Evolutionary conservation across 192 early-diverging fungal genomes (phyloP).

Genomic region (Coemansia sp.): DNA sequence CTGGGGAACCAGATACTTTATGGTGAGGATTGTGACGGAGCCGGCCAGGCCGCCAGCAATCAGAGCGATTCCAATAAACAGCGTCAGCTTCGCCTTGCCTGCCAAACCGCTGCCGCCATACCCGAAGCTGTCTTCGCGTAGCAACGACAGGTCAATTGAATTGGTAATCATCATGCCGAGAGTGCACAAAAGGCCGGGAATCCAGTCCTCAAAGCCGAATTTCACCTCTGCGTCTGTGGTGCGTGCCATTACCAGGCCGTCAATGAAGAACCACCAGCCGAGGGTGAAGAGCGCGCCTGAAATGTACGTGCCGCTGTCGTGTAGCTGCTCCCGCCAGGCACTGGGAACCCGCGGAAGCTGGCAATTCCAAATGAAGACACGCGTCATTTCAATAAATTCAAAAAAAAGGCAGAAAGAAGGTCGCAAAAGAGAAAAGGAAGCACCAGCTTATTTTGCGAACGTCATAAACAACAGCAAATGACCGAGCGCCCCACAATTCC

Average conservation of each 20-base stretch:
- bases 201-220: slow-evolving; percentile 53
- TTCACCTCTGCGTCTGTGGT: slow-evolving; percentile 27
- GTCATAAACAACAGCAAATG: neutral
- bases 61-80: slow-evolving; percentile 57
- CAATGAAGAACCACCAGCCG: slow-evolving; percentile 58
- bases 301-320: slow-evolving; percentile 48
- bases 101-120: slow-evolving; percentile 41
- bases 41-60: slow-evolving; percentile 54
- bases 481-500: too few species aligned
- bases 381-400: slow-evolving; percentile 20
- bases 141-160: slow-evolving; percentile 52
- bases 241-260: slow-evolving; percentile 49
- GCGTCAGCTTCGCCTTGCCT: slow-evolving; percentile 50
- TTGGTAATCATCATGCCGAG: slow-evolving; percentile 56
- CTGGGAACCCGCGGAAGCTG: slow-evolving; percentile 45
- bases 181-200: slow-evolving; percentile 52
- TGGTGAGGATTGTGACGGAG: slow-evolving; percentile 49
- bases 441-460: neutral
- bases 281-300: slow-evolving; percentile 52
- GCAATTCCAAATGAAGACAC: slow-evolving; percentile 51
- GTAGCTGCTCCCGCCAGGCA: slow-evolving; percentile 36
- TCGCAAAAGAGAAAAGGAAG: neutral
- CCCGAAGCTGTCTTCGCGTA: slow-evolving; percentile 52
- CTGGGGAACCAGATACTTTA: slow-evolving; percentile 54
- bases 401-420: neutral